A percentile compares a stretch with the other conserved stretches of the same genome.
These are phyloP conservation scores for Penicillium olsonii DNA, from an alignment of 2,329 filamentous ascomycete species.

Conservation along the genomic window DNA sequence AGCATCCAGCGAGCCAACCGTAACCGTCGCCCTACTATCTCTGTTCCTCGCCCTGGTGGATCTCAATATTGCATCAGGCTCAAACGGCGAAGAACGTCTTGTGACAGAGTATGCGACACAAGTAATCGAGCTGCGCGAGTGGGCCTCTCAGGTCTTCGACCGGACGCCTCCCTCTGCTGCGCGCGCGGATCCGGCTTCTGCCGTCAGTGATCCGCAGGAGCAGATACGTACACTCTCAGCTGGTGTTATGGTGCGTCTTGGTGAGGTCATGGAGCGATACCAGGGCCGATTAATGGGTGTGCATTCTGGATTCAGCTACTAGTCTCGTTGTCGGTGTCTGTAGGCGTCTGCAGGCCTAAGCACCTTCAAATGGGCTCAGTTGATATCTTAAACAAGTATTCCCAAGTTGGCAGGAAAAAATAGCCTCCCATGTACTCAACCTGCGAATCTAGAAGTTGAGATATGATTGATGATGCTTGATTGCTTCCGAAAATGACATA, in stretches of 20 bases:
- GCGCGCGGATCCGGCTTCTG: conserved; percentile 61
- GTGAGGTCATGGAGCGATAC: conserved; percentile 80
- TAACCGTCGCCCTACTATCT: conserved; percentile 76
- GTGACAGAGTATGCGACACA: conserved; percentile 74
- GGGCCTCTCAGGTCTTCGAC: conserved; percentile 77
- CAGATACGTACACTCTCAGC: conserved; percentile 64
- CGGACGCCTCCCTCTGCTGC: conserved; percentile 49
- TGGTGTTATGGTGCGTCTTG: conserved; percentile 75
- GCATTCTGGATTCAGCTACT: conserved; percentile 51
- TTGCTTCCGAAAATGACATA: conserved; percentile 1
- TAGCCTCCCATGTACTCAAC: neutral
- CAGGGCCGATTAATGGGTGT: conserved; percentile 76
- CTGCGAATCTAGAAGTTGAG: neutral
- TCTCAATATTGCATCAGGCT: conserved; percentile 61
- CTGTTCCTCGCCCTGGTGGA: conserved; percentile 79
- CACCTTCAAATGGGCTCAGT: no score
- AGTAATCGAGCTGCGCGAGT: conserved; percentile 82
- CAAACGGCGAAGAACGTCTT: conserved; percentile 63
- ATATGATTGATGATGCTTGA: neutral
- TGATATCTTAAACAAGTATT: no score
- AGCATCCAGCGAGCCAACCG: conserved; percentile 61
- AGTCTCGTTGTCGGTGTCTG: neutral
- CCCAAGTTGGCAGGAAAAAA: no score
- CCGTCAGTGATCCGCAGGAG: conserved; percentile 49
- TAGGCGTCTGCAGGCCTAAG: no score